phyloP scores from a whole-genome alignment of 768 basidiomycete genomes.

The Lactarius sp. region DNA sequence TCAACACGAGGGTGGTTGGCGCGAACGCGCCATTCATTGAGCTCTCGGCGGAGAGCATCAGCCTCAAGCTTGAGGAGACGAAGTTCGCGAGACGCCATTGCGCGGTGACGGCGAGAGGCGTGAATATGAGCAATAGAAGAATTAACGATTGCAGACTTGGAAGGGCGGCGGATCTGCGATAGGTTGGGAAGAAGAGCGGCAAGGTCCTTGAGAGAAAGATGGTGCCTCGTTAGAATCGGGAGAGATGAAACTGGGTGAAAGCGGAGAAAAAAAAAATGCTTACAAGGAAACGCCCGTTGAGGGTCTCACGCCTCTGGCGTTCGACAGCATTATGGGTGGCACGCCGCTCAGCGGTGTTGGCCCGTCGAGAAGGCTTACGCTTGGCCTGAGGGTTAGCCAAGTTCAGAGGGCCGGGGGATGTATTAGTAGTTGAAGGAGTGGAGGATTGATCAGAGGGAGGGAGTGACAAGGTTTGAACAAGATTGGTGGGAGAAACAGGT shows the following conservation, averaged over 20 bases:
- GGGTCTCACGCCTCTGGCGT: conserved; percentile 84
- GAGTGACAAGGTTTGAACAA: conserved; percentile 37
- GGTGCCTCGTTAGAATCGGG: neutral
- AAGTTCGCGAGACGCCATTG: conserved; percentile 77
- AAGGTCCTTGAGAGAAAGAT: conserved; percentile 57
- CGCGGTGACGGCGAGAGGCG: conserved; percentile 73
- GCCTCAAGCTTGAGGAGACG: conserved; percentile 74
- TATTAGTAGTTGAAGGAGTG: conserved; percentile 24
- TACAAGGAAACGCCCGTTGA: conserved; percentile 89
- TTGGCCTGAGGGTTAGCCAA: conserved; percentile 43
- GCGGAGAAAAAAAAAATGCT: conserved; percentile 28
- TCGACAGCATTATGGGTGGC: conserved; percentile 98
- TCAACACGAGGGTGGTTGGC: conserved; percentile 66
- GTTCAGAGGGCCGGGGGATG: conserved; percentile 22
- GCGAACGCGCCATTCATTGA: conserved; percentile 90
- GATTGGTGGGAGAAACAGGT: conserved; percentile 40
- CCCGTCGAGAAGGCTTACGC: conserved; percentile 81
- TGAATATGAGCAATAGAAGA: conserved; percentile 88
- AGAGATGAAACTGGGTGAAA: conserved; percentile 14
- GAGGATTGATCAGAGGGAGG: conserved; percentile 31
- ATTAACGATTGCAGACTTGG: conserved; percentile 96
- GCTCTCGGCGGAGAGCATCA: conserved; percentile 81
- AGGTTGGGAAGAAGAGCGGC: conserved; percentile 89
- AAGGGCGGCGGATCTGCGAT: conserved; percentile 86
- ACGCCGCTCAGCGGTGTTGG: conserved; percentile 94